A percentile compares a stretch with the other conserved stretches of the same genome.
Evolutionary conservation across 1,139 yeast genomes (phyloP).

Genomic region (Diutina siamensis): DNA sequence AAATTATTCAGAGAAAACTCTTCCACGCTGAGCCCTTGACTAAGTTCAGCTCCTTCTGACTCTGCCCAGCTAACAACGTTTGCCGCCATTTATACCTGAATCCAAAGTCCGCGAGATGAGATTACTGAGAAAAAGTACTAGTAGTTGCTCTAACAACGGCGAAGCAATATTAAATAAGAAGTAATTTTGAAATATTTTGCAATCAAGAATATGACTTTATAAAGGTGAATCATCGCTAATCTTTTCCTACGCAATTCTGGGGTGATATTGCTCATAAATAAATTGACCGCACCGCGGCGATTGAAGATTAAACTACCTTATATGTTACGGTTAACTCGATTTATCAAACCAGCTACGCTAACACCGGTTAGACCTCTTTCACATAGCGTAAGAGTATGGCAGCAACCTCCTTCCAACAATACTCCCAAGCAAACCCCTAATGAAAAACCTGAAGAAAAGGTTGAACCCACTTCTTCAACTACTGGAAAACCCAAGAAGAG

Average conservation of each 20-base stretch:
- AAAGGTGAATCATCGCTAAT: too few species aligned
- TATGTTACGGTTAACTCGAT: conserved; percentile 1
- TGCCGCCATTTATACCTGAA: not conserved
- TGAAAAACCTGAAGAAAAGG: not conserved
- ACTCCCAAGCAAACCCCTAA: not conserved
- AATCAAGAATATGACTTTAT: too few species aligned
- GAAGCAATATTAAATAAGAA: too few species aligned
- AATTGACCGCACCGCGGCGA: not conserved
- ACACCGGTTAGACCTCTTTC: not conserved
- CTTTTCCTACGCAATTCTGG: too few species aligned
- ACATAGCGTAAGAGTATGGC: not conserved
- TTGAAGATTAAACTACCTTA: not conserved
- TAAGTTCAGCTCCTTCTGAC: conserved; percentile 33
- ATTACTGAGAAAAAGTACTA: not conserved
- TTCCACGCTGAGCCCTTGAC: conserved; percentile 15
- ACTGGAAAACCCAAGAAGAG: conserved; percentile 15
- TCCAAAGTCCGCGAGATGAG: not conserved
- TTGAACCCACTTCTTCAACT: not conserved
- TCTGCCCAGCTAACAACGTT: conserved; percentile 38
- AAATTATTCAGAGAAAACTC: conserved; percentile 19
- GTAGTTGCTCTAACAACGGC: too few species aligned
- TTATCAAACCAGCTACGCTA: not conserved
- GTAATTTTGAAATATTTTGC: too few species aligned
- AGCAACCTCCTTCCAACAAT: not conserved
- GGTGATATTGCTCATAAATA: not conserved